Percentiles rank a stretch among this genome's conserved stretches.
These are phyloP conservation scores for Entonaema liquescens DNA, from an alignment of 495 filamentous ascomycete species.

Conservation along the genomic window DNA sequence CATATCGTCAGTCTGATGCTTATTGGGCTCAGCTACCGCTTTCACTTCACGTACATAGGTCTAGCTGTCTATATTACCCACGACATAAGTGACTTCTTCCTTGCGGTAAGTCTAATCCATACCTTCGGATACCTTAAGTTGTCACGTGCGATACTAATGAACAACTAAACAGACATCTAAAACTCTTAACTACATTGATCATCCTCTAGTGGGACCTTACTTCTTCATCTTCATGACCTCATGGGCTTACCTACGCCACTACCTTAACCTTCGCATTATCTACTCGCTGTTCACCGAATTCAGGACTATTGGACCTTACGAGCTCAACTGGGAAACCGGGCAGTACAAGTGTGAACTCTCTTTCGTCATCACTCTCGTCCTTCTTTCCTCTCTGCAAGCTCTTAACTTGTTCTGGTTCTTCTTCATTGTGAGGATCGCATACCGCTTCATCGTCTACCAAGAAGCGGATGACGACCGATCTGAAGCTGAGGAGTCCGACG, in stretches of 20 bases:
- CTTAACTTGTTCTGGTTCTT: slow-evolving; percentile 91
- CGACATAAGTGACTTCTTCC: slow-evolving; percentile 96
- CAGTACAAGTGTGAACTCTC: slow-evolving; percentile 85
- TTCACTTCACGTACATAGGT: slow-evolving; percentile 99
- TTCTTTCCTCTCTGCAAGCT: slow-evolving; percentile 78
- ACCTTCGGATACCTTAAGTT: background rate
- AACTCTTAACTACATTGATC: slow-evolving; percentile 90
- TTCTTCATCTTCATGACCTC: slow-evolving; percentile 82
- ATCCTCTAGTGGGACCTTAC: slow-evolving; percentile 78
- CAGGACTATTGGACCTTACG: slow-evolving; percentile 85
- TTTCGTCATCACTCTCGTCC: slow-evolving; percentile 73
- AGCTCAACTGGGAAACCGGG: slow-evolving; percentile 82
- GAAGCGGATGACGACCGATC: slow-evolving; percentile 61
- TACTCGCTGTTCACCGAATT: slow-evolving; percentile 88
- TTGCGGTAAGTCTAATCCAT: slow-evolving; percentile 72
- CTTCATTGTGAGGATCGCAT: slow-evolving; percentile 78
- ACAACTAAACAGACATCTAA: slow-evolving; percentile 76
- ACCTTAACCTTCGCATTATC: slow-evolving; percentile 88
- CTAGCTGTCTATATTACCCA: slow-evolving; percentile 96
- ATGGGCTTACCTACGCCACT: slow-evolving; percentile 95
- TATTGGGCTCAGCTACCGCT: slow-evolving; percentile 90
- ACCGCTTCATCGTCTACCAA: slow-evolving; percentile 60
- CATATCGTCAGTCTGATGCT: slow-evolving; percentile 92
- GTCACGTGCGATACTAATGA: slow-evolving; percentile 3
- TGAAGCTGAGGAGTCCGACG: slow-evolving; percentile 59